Evolutionary conservation across 768 basidiomycete genomes (phyloP).

Genomic region (Xerocomellus chrysenteron): DNA sequence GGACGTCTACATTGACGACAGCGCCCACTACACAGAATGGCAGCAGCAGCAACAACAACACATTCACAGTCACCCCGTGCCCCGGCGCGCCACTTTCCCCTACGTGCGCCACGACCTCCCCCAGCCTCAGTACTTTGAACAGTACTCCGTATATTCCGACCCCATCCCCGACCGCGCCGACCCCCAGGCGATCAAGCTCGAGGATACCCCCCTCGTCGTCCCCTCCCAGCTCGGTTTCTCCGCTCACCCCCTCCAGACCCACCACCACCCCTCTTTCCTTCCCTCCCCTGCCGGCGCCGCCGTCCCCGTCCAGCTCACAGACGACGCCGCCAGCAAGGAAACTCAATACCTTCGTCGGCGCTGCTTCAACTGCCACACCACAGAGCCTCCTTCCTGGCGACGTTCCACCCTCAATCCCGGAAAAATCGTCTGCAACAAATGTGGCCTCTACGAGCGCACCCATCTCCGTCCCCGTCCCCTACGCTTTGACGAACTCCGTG

Average conservation of each 20-base stretch:
- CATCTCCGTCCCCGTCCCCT: slow-evolving; percentile 80
- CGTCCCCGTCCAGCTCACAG: slow-evolving; percentile 80
- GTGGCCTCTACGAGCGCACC: slow-evolving; percentile 87
- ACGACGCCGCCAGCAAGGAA: slow-evolving; percentile 88
- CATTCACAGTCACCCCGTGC: slow-evolving; percentile 29
- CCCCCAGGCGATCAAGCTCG: slow-evolving; percentile 56
- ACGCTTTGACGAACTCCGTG: slow-evolving; percentile 84
- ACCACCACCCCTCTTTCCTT: slow-evolving; percentile 41
- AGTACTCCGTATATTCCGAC: slow-evolving; percentile 40
- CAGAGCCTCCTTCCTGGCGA: slow-evolving; percentile 87
- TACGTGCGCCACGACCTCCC: slow-evolving; percentile 71
- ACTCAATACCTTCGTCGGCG: slow-evolving; percentile 86
- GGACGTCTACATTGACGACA: slow-evolving; percentile 37
- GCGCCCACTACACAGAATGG: slow-evolving; percentile 36
- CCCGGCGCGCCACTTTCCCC: slow-evolving; percentile 73
- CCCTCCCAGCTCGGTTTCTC: slow-evolving; percentile 53
- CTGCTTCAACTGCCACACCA: slow-evolving; percentile 91
- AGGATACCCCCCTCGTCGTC: slow-evolving; percentile 58
- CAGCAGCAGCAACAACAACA: slow-evolving; percentile 39
- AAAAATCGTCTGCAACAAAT: slow-evolving; percentile 95
- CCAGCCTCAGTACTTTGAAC: slow-evolving; percentile 36
- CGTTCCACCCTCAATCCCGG: slow-evolving; percentile 85
- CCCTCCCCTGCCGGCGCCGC: slow-evolving; percentile 39
- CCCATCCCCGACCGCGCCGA: slow-evolving; percentile 33
- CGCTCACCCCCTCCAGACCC: slow-evolving; percentile 32